phyloP scores from a whole-genome alignment of 2,329 filamentous ascomycete genomes.

The Gliomastix tumulicola region DNA sequence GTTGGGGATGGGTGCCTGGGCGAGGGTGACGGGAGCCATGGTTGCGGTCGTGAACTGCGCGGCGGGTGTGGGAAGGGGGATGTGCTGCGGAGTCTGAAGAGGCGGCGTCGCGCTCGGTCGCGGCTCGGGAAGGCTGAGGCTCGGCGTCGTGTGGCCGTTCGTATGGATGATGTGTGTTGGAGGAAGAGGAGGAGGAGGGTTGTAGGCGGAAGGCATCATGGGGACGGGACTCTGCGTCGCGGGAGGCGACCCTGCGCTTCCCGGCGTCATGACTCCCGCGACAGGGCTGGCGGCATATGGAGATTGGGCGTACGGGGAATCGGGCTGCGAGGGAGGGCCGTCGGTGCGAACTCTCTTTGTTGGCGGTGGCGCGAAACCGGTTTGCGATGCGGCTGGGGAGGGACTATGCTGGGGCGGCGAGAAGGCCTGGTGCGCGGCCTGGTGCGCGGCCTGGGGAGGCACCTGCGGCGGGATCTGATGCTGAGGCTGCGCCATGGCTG shows the following conservation, averaged over 20 bases:
- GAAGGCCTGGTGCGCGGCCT: slow-evolving; percentile 46
- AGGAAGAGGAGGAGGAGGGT: too few relatives aligned
- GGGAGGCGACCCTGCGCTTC: slow-evolving; percentile 25
- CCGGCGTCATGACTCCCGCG: slow-evolving; percentile 30
- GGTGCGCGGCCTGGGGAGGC: slow-evolving; percentile 52
- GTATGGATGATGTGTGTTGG: slow-evolving; percentile 28
- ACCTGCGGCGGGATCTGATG: slow-evolving; percentile 40
- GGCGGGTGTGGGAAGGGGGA: slow-evolving; percentile 5
- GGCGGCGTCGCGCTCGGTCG: slow-evolving; percentile 23
- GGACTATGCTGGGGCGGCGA: slow-evolving; percentile 55
- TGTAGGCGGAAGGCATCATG: too few relatives aligned
- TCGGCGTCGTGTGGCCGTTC: slow-evolving; percentile 26
- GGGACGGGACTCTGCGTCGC: slow-evolving; percentile 24
- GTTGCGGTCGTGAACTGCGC: slow-evolving; percentile 7
- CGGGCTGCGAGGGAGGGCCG: slow-evolving; percentile 60
- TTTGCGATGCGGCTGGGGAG: slow-evolving; percentile 51
- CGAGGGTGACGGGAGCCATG: slow-evolving; percentile 17
- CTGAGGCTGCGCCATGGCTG: slow-evolving; percentile 53
- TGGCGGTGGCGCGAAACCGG: slow-evolving; percentile 53
- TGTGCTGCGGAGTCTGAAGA: slow-evolving; percentile 19
- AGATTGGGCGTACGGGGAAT: slow-evolving; percentile 51
- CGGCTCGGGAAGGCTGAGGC: slow-evolving; percentile 23
- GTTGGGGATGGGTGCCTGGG: slow-evolving; percentile 17
- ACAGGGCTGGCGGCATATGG: slow-evolving; percentile 41
- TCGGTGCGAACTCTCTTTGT: slow-evolving; percentile 58